Evolutionary conservation across 371 early-diverging fungal genomes (phyloP), one percentile per base, ranked within the genome.

Genomic region (Mortierella sp.): DNA sequence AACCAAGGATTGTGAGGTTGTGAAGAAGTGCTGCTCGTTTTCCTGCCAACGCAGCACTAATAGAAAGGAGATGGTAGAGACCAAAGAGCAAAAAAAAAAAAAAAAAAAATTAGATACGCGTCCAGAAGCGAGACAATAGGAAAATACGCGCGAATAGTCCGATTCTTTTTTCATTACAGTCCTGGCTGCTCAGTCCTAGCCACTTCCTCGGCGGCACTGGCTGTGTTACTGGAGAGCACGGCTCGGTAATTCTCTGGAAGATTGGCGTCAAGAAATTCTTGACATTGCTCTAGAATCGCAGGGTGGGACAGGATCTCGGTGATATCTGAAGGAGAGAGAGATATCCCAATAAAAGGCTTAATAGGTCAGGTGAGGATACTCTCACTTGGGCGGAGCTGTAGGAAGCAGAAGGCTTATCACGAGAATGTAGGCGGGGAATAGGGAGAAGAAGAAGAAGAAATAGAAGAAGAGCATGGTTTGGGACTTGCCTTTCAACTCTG

Each of bases 241-340:
- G 77, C 77, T 18, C 68, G 60, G 62, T 76, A 76, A 3, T 68
- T 66, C 11, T 76, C 72, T 37, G 72, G 68, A 3, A 76, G 57
- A 6, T 64, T 72, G 12, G 57, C 51, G 19, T 76, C 77, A 18
- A 76, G 55, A n/a, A 76, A 76, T 26, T 68, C 77, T 25, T 71
- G 72, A 12, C 77, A 76, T 51, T 76, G 77, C 26, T 76, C 77
- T n/a, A 76, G 56, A 2, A 76, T 68, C 0, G 77, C 77, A 37
- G 77, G 77, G 50, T 76, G 77, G 1, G 77, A 76, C 7, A 64
- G 72, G 50, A 76, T 71, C 62, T 76, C 77, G 4, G 55, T 45
- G 50, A 76, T 72, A 44, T 76, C 76, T 74, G 28, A 21, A 45
- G 16, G 14, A 37, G 59, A 51, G 44, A 19, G 21, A 16, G 30